Evolutionary conservation across 2,329 filamentous ascomycete genomes (phyloP).

Genomic region (Cylindrodendrum hubeiense): DNA sequence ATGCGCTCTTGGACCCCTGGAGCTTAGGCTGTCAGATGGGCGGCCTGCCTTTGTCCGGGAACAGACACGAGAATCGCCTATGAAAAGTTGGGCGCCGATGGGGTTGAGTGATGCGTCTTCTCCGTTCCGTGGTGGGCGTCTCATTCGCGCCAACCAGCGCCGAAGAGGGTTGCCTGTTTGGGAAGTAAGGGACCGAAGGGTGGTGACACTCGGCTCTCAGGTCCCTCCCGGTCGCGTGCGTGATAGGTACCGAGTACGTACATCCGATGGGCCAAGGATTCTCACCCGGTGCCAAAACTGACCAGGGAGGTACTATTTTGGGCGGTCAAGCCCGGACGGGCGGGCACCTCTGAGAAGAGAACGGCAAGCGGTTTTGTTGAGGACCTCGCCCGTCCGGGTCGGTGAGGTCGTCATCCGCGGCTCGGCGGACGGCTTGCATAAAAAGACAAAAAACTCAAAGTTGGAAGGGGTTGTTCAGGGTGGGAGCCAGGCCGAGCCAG

Average conservation of each 20-base stretch:
- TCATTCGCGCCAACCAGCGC: not conserved
- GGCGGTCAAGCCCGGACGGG: conserved; percentile 7
- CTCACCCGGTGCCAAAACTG: conserved; percentile 12
- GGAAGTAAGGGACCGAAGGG: conserved; percentile 5
- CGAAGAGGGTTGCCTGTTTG: conserved; percentile 4
- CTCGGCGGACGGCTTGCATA: not conserved
- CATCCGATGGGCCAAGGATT: not conserved
- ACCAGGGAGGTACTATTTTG: conserved; percentile 16
- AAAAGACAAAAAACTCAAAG: not conserved
- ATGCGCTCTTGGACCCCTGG: not conserved
- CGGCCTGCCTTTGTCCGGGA: no score
- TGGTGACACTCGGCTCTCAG: conserved; percentile 1
- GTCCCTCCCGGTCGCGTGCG: conserved; percentile 4
- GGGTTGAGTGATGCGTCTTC: not conserved
- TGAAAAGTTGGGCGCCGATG: not conserved
- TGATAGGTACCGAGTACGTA: not conserved
- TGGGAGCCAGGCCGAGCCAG: not conserved
- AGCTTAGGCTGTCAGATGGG: no score
- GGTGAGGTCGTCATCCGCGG: conserved; percentile 16
- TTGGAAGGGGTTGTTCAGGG: not conserved
- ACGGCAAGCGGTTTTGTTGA: conserved; percentile 24
- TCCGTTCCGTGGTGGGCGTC: not conserved
- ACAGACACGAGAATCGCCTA: no score
- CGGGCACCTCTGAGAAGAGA: conserved; percentile 19
- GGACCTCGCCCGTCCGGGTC: conserved; percentile 15